Evolutionary conservation across 805 yeast species (phyloP).

Genomic region (Candida glaebosa): DNA sequence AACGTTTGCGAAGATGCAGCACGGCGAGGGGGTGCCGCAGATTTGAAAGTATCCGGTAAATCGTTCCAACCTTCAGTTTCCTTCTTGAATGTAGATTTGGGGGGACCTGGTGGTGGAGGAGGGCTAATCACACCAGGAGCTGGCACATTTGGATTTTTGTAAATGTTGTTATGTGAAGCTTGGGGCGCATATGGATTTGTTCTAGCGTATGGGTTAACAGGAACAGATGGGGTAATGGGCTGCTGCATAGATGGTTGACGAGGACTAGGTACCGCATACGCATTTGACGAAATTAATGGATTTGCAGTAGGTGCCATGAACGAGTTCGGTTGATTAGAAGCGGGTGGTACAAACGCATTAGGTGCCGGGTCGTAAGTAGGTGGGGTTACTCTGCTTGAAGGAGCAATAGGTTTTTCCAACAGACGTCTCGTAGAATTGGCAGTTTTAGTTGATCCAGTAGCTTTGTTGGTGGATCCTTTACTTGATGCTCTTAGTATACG

Average conservation of each 20-base stretch:
- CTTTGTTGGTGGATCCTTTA: conserved; percentile 20
- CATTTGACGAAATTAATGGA: neutral
- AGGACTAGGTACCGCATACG: conserved; percentile 2
- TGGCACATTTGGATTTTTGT: conserved; percentile 16
- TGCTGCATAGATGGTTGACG: conserved; percentile 7
- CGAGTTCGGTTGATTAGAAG: conserved; percentile 3
- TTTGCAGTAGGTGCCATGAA: conserved; percentile 1
- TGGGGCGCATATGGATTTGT: conserved; percentile 22
- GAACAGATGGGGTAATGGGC: conserved; percentile 12
- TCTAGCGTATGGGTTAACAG: conserved; percentile 32
- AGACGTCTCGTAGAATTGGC: conserved; percentile 4
- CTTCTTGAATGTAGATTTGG: conserved; percentile 28
- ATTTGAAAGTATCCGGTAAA: conserved; percentile 52
- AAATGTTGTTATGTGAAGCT: conserved; percentile 16
- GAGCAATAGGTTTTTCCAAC: neutral
- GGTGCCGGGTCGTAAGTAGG: neutral
- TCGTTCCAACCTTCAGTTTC: conserved; percentile 74
- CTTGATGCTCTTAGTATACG: conserved; percentile 66
- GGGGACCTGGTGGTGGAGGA: conserved; percentile 22
- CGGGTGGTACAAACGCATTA: conserved; percentile 1
- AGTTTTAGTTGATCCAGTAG: conserved; percentile 8
- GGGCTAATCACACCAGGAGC: conserved; percentile 11
- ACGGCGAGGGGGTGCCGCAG: conserved; percentile 37
- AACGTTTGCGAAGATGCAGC: conserved; percentile 31
- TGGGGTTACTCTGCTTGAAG: neutral